These are phyloP conservation scores for Thalia dealbata DNA, from an alignment of 176 grass and related monocot genomes.

Conservation along the genomic window DNA sequence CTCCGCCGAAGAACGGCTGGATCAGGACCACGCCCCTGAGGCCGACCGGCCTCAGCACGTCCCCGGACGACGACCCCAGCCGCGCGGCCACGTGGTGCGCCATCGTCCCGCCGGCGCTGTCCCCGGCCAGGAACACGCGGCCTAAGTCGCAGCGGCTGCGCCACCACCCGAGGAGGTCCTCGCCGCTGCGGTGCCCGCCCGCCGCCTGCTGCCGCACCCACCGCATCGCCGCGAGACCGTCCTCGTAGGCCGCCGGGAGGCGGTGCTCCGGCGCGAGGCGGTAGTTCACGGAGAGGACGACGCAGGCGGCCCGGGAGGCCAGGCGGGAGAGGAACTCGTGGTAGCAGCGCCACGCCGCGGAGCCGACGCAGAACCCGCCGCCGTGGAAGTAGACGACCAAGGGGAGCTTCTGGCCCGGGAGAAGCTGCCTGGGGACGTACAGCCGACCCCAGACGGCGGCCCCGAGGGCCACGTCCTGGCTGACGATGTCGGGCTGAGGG, in stretches of 20 bases:
- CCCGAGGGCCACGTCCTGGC: conserved; percentile 42
- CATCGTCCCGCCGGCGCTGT: conserved; percentile 79
- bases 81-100: conserved; percentile 58
- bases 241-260: conserved; percentile 63
- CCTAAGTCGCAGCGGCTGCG: conserved; percentile 45
- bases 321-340: conserved; percentile 72
- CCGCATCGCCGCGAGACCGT: conserved; percentile 48
- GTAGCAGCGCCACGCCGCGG: conserved; percentile 85
- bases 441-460: conserved; percentile 59
- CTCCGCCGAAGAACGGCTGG: conserved; percentile 86
- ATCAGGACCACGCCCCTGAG: conserved; percentile 51
- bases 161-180: conserved; percentile 39
- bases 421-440: conserved; percentile 51
- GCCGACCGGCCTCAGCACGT: background rate
- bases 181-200: background rate
- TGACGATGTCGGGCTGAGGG: conserved; percentile 18
- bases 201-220: conserved; percentile 64
- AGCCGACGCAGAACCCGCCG: conserved; percentile 88
- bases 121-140: conserved; percentile 67
- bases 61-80: background rate
- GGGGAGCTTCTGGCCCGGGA: conserved; percentile 20
- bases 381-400: conserved; percentile 93
- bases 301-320: conserved; percentile 38
- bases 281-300: conserved; percentile 76
- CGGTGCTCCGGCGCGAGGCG: conserved; percentile 77